Conservation (phyloP, 139 green algal species). For the Coccomyxa sp. region DNA sequence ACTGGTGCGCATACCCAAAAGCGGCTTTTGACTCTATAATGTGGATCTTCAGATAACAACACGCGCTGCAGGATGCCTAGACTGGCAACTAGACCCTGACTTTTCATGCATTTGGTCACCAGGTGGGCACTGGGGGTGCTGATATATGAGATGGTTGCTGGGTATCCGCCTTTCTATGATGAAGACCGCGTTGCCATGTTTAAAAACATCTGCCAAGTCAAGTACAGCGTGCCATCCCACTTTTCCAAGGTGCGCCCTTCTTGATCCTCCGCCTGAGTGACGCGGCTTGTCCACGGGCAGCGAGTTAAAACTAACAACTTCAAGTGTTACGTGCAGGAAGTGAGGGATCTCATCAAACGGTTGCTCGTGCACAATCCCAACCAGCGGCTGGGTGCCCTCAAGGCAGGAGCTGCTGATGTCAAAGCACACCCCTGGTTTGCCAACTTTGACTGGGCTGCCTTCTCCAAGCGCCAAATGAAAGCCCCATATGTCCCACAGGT, state of each 20-base stretch:
- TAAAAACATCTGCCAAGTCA: slow-evolving; percentile 61
- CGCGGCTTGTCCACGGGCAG: not conserved
- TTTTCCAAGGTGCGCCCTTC: slow-evolving; percentile 52
- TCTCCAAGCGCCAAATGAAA: slow-evolving; percentile 49
- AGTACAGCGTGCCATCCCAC: slow-evolving; percentile 57
- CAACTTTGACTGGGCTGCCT: slow-evolving; percentile 82
- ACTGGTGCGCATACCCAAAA: slow-evolving; percentile 66
- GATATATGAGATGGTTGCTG: slow-evolving; percentile 83
- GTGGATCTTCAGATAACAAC: not conserved
- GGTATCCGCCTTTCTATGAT: slow-evolving; percentile 82
- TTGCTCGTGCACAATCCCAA: slow-evolving; percentile 69
- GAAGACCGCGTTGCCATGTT: slow-evolving; percentile 85
- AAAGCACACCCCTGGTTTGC: slow-evolving; percentile 86
- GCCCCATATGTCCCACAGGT: slow-evolving; percentile 71
- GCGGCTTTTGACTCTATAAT: not conserved
- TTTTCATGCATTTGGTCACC: not conserved
- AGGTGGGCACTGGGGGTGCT: slow-evolving; percentile 90
- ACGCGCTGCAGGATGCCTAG: too few relatives aligned
- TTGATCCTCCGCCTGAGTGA: not conserved
- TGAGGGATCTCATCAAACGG: slow-evolving; percentile 68
- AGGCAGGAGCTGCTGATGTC: slow-evolving; percentile 61
- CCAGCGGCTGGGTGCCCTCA: slow-evolving; percentile 61
- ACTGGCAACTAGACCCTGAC: too few relatives aligned
- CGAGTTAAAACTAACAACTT: not conserved
- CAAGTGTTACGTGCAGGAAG: slow-evolving; percentile 37